Evolutionary conservation across 805 yeast genomes (phyloP).

Genomic region (Candida endomychidarum): DNA sequence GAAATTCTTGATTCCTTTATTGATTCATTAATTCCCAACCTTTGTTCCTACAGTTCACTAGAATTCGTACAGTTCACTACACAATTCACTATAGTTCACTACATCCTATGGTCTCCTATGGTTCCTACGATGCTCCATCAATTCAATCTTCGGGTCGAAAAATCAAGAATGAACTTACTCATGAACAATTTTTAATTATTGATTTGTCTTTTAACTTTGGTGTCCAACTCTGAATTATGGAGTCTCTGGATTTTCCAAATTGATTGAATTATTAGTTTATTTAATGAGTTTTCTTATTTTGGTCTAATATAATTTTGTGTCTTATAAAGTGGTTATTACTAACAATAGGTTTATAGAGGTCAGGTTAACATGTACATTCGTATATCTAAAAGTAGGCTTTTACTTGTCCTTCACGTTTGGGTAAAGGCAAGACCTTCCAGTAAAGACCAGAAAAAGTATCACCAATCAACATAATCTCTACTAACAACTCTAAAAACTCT

Average conservation of each 20-base stretch:
- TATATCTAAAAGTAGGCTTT: too few species aligned
- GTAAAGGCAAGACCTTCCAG: too few species aligned
- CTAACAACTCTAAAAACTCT: slow-evolving; percentile 80
- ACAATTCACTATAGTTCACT: background rate
- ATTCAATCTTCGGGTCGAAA: slow-evolving; percentile 6
- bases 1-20: slow-evolving; percentile 3
- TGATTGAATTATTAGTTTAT: slow-evolving; percentile 8
- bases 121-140: slow-evolving; percentile 9
- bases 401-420: too few species aligned
- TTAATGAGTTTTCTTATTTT: slow-evolving; percentile 12
- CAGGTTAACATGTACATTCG: too few species aligned
- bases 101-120: slow-evolving; percentile 5
- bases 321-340: background rate
- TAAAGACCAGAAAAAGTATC: too few species aligned
- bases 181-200: slow-evolving; percentile 9
- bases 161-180: slow-evolving; percentile 12
- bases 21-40: background rate
- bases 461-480: slow-evolving; percentile 75
- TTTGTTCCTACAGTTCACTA: too few species aligned
- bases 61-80: too few species aligned
- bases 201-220: slow-evolving; percentile 12
- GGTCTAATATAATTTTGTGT: slow-evolving; percentile 9
- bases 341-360: background rate
- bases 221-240: slow-evolving; percentile 10
- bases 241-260: slow-evolving; percentile 13